These are phyloP conservation scores for Colletotrichum coccodes DNA, from an alignment of 2,329 filamentous ascomycete species.

Conservation along the genomic window DNA sequence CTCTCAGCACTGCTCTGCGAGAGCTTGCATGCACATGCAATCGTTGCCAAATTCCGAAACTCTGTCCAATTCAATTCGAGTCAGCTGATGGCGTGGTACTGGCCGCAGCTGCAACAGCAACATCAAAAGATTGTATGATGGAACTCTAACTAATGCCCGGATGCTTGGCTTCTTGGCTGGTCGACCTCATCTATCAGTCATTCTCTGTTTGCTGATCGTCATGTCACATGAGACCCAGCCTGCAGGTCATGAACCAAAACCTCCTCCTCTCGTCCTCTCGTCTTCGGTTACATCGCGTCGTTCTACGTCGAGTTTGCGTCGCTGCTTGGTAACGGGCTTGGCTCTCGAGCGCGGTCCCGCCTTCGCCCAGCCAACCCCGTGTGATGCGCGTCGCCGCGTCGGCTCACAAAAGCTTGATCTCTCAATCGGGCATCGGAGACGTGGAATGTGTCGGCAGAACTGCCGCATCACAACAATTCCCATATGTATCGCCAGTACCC, in stretches of 20 bases:
- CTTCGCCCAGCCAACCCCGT: constrained; percentile 3
- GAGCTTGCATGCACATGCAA: constrained; percentile 7
- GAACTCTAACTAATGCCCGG: not conserved
- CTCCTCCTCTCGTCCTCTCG: not conserved
- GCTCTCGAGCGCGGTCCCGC: not conserved
- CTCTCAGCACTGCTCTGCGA: not conserved
- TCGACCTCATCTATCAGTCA: not conserved
- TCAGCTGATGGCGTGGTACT: constrained; percentile 17
- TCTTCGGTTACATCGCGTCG: not conserved
- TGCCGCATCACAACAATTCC: not conserved
- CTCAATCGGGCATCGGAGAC: not conserved
- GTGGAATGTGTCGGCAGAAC: not conserved
- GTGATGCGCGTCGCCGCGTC: constrained; percentile 19
- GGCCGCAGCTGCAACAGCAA: not conserved
- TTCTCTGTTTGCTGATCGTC: not conserved
- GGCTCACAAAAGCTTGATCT: constrained; percentile 23
- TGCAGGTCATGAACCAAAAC: not conserved
- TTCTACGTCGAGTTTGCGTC: not conserved
- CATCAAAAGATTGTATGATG: not conserved
- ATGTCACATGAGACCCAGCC: not conserved
- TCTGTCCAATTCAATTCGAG: constrained; percentile 15
- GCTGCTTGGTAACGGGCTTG: not conserved
- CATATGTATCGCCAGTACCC: too few species aligned
- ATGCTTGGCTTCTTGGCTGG: not conserved
- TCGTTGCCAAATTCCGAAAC: constrained; percentile 16